Base-by-base conservation (phyloP, 2,329 filamentous ascomycete genomes). In the Colletotrichum echinochloae region DNA sequence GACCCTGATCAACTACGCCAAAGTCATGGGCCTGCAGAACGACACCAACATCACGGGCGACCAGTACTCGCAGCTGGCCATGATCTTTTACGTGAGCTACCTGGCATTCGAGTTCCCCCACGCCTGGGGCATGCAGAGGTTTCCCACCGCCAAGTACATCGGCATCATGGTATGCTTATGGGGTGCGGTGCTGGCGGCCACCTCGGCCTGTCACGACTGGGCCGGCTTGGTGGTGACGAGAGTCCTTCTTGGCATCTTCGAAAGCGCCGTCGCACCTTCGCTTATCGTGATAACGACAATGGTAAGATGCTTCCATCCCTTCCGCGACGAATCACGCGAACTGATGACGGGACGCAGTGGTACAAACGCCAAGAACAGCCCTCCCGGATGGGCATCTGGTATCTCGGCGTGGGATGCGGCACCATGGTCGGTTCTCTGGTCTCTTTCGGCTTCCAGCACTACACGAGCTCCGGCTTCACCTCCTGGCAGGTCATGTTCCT, bases 361-460 rank as follows among this genome's bases (percentile, higher is more conserved):
- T 86, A 87, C 73, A 75, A 82, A 1, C 77, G 81, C 0, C 78
- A 79, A 49, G 89, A 92, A 74, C 90, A 92, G 77, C 89, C 90
- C 0, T 77, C 90, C 26, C 84, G 90, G 0, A 85, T 91, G 7
- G 88, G 89, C 0, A 85, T 86, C 16, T 92, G 90, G 90, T 92
- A 92, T 73, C 83, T 87, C 5, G 90, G 88, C 0, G 91, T 88
- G 54, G 88, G 89, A 0, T 68, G 85, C 1, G 87, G 87, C 0
- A 89, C 84, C 6, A 88, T 91, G 37, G 77, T 89, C 23, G 89
- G 87, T 0, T 86, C 86, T 0, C 81, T 84, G 0, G 75, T 89
- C 14, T 88, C 88, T 0, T 90, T 85, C 69, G 89, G 87, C 0
- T 79, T 91, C 20, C 87, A 86, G 1, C 86, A 89, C 59, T 87